Percentiles rank a stretch among this genome's conserved stretches.
Evolutionary conservation across 2,329 filamentous ascomycete genomes (phyloP).

Genomic region (Trichoderma brevicompactum): DNA sequence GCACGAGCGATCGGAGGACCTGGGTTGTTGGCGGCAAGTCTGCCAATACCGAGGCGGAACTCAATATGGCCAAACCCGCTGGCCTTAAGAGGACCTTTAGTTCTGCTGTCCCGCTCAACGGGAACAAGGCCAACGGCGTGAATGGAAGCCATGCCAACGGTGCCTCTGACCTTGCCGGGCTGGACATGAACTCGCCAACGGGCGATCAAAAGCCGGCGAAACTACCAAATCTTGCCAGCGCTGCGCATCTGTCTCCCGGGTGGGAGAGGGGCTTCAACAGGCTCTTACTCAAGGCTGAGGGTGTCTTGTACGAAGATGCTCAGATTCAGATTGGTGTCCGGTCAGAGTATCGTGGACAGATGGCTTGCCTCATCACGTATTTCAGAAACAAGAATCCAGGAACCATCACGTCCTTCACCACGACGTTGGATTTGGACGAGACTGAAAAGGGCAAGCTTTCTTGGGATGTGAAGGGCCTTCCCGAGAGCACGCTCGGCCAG

Average conservation of each 20-base stretch:
- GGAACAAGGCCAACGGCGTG: conserved; percentile 49
- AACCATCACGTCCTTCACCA: conserved; percentile 88
- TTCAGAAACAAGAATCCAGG: conserved; percentile 93
- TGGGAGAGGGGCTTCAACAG: conserved; percentile 92
- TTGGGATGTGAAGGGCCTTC: conserved; percentile 85
- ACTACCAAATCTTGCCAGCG: conserved; percentile 84
- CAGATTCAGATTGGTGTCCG: conserved; percentile 92
- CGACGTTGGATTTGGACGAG: conserved; percentile 82
- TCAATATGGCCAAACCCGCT: conserved; percentile 77
- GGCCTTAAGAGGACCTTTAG: conserved; percentile 88
- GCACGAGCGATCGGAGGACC: conserved; percentile 91
- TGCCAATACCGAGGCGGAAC: conserved; percentile 82
- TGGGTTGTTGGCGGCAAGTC: conserved; percentile 98
- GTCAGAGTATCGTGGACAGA: conserved; percentile 92
- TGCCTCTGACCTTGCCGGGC: conserved; percentile 72
- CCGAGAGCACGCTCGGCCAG: conserved; percentile 77
- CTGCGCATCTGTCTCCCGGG: conserved; percentile 88
- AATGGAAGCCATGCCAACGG: conserved; percentile 58
- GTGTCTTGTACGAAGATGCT: conserved; percentile 90
- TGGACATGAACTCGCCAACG: conserved; percentile 72
- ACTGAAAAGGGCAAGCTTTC: conserved; percentile 69
- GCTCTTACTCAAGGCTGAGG: conserved; percentile 78
- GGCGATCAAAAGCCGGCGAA: conserved; percentile 63
- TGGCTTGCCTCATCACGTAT: conserved; percentile 94
- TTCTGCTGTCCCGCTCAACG: conserved; percentile 55